These are phyloP conservation scores for Solanum corneliomulleri DNA, from an alignment of 257 asterid genomes.

Conservation along the genomic window DNA sequence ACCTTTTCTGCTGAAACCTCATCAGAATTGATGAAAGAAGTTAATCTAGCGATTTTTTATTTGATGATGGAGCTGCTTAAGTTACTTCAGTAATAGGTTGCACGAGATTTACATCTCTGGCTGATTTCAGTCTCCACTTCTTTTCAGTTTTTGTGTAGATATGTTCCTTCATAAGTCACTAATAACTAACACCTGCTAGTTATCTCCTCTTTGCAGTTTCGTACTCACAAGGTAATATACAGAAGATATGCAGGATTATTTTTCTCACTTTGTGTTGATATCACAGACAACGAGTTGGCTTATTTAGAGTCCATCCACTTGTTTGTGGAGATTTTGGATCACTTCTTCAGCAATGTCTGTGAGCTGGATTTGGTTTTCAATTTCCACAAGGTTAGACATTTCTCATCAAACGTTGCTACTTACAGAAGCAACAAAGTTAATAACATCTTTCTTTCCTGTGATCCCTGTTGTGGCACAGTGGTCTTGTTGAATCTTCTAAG, in stretches of 20 bases:
- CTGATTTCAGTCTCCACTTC: neutral
- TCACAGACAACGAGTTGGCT: slow-evolving; percentile 90
- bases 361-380: slow-evolving; percentile 94
- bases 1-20: neutral
- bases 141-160: neutral
- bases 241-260: slow-evolving; percentile 95
- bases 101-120: neutral
- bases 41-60: neutral
- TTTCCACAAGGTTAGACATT: slow-evolving; percentile 78
- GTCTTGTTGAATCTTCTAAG: neutral
- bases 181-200: neutral
- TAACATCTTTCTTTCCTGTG: neutral
- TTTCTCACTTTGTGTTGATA: slow-evolving; percentile 92
- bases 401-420: neutral
- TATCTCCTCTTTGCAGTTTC: slow-evolving; percentile 45
- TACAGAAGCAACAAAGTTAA: neutral
- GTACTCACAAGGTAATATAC: slow-evolving; percentile 92
- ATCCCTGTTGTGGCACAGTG: neutral
- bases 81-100: neutral
- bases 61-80: neutral
- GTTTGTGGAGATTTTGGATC: slow-evolving; percentile 96
- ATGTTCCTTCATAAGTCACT: neutral
- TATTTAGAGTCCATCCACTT: slow-evolving; percentile 87
- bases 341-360: slow-evolving; percentile 94
- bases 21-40: neutral